A percentile compares a stretch with the other conserved stretches of the same genome.
phyloP scores from a whole-genome alignment of 768 basidiomycete species.

The Dioszegia hungarica region DNA sequence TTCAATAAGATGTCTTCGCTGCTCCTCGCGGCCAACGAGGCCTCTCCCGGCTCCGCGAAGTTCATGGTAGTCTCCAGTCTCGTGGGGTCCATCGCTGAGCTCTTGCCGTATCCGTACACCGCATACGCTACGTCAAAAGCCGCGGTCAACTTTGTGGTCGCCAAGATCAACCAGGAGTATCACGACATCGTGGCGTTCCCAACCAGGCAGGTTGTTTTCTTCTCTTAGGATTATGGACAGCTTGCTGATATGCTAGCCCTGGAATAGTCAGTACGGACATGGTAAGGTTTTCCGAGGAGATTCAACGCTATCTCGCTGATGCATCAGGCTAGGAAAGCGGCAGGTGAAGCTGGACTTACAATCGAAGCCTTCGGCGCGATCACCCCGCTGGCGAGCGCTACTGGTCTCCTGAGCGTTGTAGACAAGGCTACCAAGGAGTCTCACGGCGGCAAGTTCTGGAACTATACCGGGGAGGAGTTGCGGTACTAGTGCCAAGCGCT shows the following conservation, averaged over 20 bases:
- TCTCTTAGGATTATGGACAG: too few relatives aligned
- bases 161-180: conserved; percentile 8
- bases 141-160: conserved; percentile 18
- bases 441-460: conserved; percentile 9
- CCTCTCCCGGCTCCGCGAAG: conserved; percentile 3
- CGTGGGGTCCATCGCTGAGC: conserved; percentile 1
- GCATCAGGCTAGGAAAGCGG: too few relatives aligned
- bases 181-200: conserved; percentile 5
- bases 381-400: conserved; percentile 1
- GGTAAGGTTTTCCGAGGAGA: too few relatives aligned
- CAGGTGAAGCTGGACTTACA: too few relatives aligned
- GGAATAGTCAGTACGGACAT: conserved; percentile 5
- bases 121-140: conserved; percentile 18
- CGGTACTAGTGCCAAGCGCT: too few relatives aligned
- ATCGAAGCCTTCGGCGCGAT: conserved; percentile 1
- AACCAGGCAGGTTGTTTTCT: conserved; percentile 3
- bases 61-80: conserved; percentile 20
- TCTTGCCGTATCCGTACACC: background rate
- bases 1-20: conserved; percentile 22
- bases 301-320: too few relatives aligned
- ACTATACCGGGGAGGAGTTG: background rate
- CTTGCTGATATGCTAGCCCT: background rate
- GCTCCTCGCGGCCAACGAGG: conserved; percentile 10
- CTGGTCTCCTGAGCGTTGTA: conserved; percentile 8
- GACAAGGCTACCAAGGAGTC: conserved; percentile 6